Evolutionary conservation across 805 yeast species (phyloP).

Genomic region (Kuraishia molischiana): DNA sequence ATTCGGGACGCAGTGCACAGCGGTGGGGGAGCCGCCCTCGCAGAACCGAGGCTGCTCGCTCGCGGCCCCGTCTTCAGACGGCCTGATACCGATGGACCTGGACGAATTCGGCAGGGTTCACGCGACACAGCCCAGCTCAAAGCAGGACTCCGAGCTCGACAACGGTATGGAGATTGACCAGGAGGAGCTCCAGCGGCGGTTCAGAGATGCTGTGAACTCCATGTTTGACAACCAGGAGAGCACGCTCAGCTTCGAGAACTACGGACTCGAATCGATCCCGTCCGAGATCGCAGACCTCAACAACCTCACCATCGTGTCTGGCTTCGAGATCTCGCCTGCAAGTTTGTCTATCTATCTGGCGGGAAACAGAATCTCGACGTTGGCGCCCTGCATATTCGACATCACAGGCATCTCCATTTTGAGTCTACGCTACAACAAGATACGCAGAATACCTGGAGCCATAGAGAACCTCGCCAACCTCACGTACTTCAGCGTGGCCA

Average conservation of each 20-base stretch:
- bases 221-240: slow-evolving; percentile 39
- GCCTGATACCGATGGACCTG: slow-evolving; percentile 22
- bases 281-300: slow-evolving; percentile 49
- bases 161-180: slow-evolving; percentile 16
- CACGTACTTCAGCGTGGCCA: slow-evolving; percentile 40
- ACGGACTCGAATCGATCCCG: slow-evolving; percentile 40
- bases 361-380: slow-evolving; percentile 34
- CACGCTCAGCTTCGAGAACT: slow-evolving; percentile 34
- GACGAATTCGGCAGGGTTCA: slow-evolving; percentile 33
- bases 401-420: slow-evolving; percentile 40
- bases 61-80: slow-evolving; percentile 3
- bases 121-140: slow-evolving; percentile 18
- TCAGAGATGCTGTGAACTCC: slow-evolving; percentile 29
- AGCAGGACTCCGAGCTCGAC: slow-evolving; percentile 19
- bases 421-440: slow-evolving; percentile 38
- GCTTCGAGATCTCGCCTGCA: slow-evolving; percentile 21
- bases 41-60: slow-evolving; percentile 1
- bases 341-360: slow-evolving; percentile 38
- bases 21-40: too few relatives aligned
- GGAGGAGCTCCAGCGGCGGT: slow-evolving; percentile 16
- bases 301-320: slow-evolving; percentile 38
- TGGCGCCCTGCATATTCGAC: slow-evolving; percentile 42
- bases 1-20: too few relatives aligned
- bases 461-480: slow-evolving; percentile 30
- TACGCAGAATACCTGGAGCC: slow-evolving; percentile 37